A percentile compares a stretch with the other conserved stretches of the same genome.
These are phyloP conservation scores for Ceratocystis huliohia DNA, from an alignment of 2,329 filamentous ascomycete genomes.

Conservation along the genomic window DNA sequence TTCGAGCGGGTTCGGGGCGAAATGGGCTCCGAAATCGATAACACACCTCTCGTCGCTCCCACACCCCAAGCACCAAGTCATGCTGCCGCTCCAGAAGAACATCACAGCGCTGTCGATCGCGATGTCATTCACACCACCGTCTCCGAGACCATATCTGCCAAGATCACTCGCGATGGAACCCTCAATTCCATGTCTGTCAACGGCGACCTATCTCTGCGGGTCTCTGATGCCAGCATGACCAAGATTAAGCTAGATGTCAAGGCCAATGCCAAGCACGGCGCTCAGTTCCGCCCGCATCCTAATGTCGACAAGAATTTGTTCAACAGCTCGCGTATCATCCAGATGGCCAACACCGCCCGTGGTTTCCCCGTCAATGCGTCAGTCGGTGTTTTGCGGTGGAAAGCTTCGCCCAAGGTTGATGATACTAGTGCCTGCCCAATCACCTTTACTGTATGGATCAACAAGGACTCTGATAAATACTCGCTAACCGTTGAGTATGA, in stretches of 20 bases:
- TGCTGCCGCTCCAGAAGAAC: constrained; percentile 39
- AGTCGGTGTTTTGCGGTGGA: constrained; percentile 88
- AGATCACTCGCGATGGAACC: constrained; percentile 74
- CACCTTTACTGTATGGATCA: constrained; percentile 95
- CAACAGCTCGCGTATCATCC: constrained; percentile 68
- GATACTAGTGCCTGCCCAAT: constrained; percentile 75
- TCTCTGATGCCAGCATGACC: constrained; percentile 75
- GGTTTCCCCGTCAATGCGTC: constrained; percentile 92
- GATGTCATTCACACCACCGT: constrained; percentile 82
- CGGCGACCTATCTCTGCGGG: constrained; percentile 82
- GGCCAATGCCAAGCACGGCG: constrained; percentile 65
- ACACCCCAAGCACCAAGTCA: constrained; percentile 35
- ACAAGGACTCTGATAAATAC: constrained; percentile 71
- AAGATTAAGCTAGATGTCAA: constrained; percentile 79
- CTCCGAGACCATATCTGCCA: constrained; percentile 80
- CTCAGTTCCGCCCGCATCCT: constrained; percentile 88
- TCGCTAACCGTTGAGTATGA: constrained; percentile 95
- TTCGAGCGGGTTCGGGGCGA: constrained; percentile 91
- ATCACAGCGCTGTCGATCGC: constrained; percentile 56
- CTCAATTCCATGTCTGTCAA: constrained; percentile 79
- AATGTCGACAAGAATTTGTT: constrained; percentile 89
- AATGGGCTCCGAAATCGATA: constrained; percentile 73
- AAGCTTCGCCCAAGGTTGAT: constrained; percentile 67
- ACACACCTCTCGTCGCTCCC: constrained; percentile 56
- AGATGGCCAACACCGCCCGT: constrained; percentile 75